Base-by-base conservation (phyloP, 2,329 filamentous ascomycete genomes). In the Fusarium compactum region DNA sequence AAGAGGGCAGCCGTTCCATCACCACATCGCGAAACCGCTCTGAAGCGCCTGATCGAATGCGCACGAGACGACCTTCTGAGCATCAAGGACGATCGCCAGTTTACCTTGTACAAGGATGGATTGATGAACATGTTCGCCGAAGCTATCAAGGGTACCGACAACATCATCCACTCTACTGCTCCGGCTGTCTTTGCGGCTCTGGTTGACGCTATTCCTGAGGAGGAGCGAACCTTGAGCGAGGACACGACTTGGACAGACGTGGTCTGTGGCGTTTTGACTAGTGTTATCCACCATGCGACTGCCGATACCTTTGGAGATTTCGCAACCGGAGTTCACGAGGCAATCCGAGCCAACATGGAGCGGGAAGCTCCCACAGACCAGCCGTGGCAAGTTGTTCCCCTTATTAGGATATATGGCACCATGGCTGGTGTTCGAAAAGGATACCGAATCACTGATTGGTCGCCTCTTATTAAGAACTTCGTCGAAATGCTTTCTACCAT, bases 81-180 rank as follows among this genome's bases (percentile, higher is more conserved):
- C 38, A 80, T 84, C 56, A 81, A 80, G 32, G 85, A 84, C n/a
- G 84, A 85, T 15, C 85, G 85, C 43, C 86, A 90, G 65, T 88
- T 88, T 65, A 83, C 85, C 15, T 85, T 94, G 16, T 97, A 97
- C 78, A 91, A 92, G 68, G 90, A 97, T 77, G 96, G 95, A 58
- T 80, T 98, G 47, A 98, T 97, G 93, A 92, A 90, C 20, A 91
- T 98, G 85, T 93, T 98, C 76, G 90, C 94, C 6, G 95, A 98
- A 79, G 91, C 95, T 11, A 86, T 89, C 73, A 91, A 91, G 79
- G 87, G 89, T 18, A 85, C 89, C 16, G 88, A 89, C 4, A 75
- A 85, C 51, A 85, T 83, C 3, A 80, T 91, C 48, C 89, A 91
- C 74, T 91, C 89, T 4, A 86, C 85, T 16, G 89, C 86, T 4